phyloP scores from a whole-genome alignment of 2,329 filamentous ascomycete species.

The Trichoderma sp. region DNA sequence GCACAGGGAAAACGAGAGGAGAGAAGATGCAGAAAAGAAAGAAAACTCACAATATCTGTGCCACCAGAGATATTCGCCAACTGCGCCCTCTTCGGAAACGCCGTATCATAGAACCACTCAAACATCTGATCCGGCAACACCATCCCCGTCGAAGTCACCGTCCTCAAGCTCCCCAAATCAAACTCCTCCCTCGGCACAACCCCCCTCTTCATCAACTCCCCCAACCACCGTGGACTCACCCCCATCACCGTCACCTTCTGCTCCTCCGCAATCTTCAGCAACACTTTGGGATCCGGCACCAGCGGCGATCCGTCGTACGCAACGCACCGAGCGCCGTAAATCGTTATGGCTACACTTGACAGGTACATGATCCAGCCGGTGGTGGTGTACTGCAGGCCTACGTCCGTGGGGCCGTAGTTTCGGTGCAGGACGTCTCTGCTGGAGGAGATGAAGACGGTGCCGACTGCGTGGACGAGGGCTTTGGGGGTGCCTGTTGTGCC shows the following conservation, averaged over 20 bases:
- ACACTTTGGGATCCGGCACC: constrained; percentile 61
- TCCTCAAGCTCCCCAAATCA: constrained; percentile 59
- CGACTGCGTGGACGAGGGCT: constrained; percentile 77
- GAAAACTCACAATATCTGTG: constrained; percentile 63
- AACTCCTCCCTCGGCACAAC: constrained; percentile 60
- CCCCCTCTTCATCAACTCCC: constrained; percentile 64
- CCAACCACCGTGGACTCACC: constrained; percentile 72
- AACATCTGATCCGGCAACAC: constrained; percentile 74
- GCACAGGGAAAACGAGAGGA: not conserved
- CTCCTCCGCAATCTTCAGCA: constrained; percentile 60
- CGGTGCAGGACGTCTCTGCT: constrained; percentile 36
- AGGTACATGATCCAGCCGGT: constrained; percentile 92
- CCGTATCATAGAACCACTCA: constrained; percentile 73
- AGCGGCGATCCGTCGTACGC: constrained; percentile 87
- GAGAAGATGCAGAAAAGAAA: not conserved
- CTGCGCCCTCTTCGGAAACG: constrained; percentile 65
- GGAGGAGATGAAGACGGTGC: constrained; percentile 56
- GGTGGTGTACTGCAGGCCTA: constrained; percentile 57
- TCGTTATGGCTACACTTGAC: constrained; percentile 54
- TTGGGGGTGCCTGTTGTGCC: constrained; percentile 83
- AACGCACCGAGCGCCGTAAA: constrained; percentile 59
- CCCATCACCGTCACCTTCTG: constrained; percentile 71
- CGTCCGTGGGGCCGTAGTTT: constrained; percentile 32
- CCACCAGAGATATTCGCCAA: constrained; percentile 74
- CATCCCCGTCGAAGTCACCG: constrained; percentile 75